Base-by-base conservation (phyloP, 2,329 filamentous ascomycete genomes). In the Emergomyces pasteurianus region DNA sequence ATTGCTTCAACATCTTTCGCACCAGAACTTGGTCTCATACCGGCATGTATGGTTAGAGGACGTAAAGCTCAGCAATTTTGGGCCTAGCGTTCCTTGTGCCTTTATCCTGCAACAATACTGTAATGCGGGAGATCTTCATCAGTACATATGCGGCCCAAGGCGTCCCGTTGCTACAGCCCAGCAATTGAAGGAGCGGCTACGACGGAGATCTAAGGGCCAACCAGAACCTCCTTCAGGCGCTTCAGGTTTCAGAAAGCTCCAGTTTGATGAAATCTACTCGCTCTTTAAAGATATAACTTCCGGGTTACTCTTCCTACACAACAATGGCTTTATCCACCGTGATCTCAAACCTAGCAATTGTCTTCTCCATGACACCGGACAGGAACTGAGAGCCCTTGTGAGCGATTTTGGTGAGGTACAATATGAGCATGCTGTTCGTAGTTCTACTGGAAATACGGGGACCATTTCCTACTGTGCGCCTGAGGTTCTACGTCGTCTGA, bases 321-420 rank as follows among this genome's bases (percentile, higher is more conserved):
- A 82, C 2, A 89, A 92, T 67, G 92, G 91, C 66, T 99, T 96
- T 72, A 95, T 99, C 34, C 94, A 99, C 70, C 86, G 94, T 60
- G 94, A 99, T 72, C 80, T 99, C 31, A 99, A 99, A 73, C 94
- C 94, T 1, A 94, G 88, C 72, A 99, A 99, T 68, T 99, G 95
- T 68, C 80, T 99, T 2, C 77, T 99, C 0, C 92, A 97, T 69
- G 83, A 83, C 38, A 88, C 86, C 63, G 87, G 86, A 28, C 82
- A 81, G 55, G 86, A 85, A 47, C 78, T 91, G 12, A 83, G 82
- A 58, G 95, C 95, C 54, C 79, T 99, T 18, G 95, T 99, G 61
- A 97, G 92, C 72, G 94, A 99, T 72, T 99, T 99, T 76, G 94
- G 95, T 47, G 94, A 99, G 73, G 92, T 97, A 0, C 95, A 99